Evolutionary conservation across 768 basidiomycete genomes (phyloP).

Genomic region (Serendipita sp.): DNA sequence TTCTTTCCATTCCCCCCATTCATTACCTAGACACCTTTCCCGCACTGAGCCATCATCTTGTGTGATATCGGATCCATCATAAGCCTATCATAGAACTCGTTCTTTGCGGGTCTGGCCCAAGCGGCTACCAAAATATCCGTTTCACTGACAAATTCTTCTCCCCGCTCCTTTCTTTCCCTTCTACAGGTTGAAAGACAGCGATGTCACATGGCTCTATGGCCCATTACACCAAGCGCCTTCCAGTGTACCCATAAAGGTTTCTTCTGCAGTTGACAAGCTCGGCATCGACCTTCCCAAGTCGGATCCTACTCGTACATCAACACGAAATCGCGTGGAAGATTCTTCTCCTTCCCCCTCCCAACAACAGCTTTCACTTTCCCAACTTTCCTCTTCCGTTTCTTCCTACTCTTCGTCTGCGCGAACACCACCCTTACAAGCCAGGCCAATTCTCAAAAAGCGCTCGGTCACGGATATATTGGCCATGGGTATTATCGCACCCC

Average conservation of each 20-base stretch:
- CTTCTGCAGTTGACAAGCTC: background rate
- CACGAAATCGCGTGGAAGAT: background rate
- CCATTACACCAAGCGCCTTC: constrained; percentile 69
- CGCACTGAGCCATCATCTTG: background rate
- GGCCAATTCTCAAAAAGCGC: constrained; percentile 93
- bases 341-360: background rate
- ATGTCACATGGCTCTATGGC: constrained; percentile 98
- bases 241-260: background rate
- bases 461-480: constrained; percentile 74
- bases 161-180: background rate
- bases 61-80: background rate
- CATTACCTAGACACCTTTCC: background rate
- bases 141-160: background rate
- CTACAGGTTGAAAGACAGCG: constrained; percentile 91
- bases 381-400: background rate
- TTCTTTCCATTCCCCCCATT: background rate
- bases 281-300: background rate
- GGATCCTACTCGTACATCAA: background rate
- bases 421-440: constrained; percentile 18
- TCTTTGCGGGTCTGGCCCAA: too few relatives aligned
- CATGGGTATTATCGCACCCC: background rate
- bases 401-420: background rate
- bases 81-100: background rate
- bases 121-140: background rate
- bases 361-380: background rate